Evolutionary conservation across 352 stramenopile species (phyloP).

Genomic region (Aphanomyces cochlioides): DNA sequence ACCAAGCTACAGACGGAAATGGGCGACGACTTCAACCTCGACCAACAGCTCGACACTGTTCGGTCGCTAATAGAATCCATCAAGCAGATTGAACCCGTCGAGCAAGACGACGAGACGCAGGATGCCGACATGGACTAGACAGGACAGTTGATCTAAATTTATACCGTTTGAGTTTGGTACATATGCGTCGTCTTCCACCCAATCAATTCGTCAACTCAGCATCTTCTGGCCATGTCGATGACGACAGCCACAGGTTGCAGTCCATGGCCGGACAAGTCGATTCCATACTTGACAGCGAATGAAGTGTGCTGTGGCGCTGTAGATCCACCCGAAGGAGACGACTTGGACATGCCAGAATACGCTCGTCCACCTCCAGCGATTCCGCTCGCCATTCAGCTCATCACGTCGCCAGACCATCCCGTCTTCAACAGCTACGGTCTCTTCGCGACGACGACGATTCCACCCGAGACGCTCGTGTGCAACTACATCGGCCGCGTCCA

Average conservation of each 20-base stretch:
- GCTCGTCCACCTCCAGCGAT: not conserved
- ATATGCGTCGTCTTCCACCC: not conserved
- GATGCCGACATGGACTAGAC: conserved; percentile 74
- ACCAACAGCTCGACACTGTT: conserved; percentile 61
- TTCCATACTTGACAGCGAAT: conserved; percentile 15
- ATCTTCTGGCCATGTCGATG: not conserved
- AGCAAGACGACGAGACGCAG: conserved; percentile 53
- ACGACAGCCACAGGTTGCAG: no score
- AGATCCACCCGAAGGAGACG: not conserved
- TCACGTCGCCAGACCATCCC: not conserved
- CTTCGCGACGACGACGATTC: conserved; percentile 4
- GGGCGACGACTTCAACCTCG: conserved; percentile 63
- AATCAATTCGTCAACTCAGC: not conserved
- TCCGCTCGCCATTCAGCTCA: not conserved
- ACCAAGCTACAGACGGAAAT: conserved; percentile 76
- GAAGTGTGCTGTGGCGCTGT: conserved; percentile 8
- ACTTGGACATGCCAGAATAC: conserved; percentile 1
- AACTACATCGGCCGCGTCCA: conserved; percentile 25
- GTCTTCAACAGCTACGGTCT: conserved; percentile 14
- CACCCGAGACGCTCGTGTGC: conserved; percentile 13
- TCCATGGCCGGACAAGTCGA: not conserved
- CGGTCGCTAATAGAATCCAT: conserved; percentile 16
- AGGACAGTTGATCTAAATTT: conserved; percentile 55
- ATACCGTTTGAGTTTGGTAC: not conserved
- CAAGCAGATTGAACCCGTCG: conserved; percentile 32